A percentile compares a stretch with the other conserved stretches of the same genome.
phyloP scores from a whole-genome alignment of 2,329 filamentous ascomycete genomes.

The Monosporascus sp. region DNA sequence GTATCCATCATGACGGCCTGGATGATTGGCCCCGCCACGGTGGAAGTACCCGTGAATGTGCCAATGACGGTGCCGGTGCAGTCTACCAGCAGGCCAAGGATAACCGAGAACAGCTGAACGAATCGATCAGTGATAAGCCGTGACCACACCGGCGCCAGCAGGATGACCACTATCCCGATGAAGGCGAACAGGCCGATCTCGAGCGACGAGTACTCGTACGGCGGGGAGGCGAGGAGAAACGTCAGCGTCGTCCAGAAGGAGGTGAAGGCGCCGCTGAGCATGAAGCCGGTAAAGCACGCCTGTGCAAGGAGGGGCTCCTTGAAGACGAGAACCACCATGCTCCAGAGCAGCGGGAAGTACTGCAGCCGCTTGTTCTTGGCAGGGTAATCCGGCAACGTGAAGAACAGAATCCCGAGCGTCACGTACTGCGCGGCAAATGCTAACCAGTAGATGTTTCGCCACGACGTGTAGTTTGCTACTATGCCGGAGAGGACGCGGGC shows the following conservation, averaged over 20 bases:
- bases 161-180: slow-evolving; percentile 66
- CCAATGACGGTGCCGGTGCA: slow-evolving; percentile 60
- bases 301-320: slow-evolving; percentile 58
- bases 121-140: slow-evolving; percentile 65
- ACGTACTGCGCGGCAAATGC: slow-evolving; percentile 58
- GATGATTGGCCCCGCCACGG: slow-evolving; percentile 65
- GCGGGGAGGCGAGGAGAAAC: slow-evolving; percentile 66
- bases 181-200: slow-evolving; percentile 74
- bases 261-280: slow-evolving; percentile 53
- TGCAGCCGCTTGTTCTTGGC: slow-evolving; percentile 54
- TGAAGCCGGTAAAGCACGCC: slow-evolving; percentile 39
- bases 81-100: slow-evolving; percentile 55
- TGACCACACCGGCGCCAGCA: slow-evolving; percentile 63
- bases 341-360: slow-evolving; percentile 55
- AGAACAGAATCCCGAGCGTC: slow-evolving; percentile 55
- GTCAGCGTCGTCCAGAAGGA: slow-evolving; percentile 69
- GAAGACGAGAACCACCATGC: slow-evolving; percentile 52
- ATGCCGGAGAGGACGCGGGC: slow-evolving; percentile 66
- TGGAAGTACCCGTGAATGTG: slow-evolving; percentile 60
- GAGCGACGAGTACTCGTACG: slow-evolving; percentile 62
- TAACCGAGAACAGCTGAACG: slow-evolving; percentile 60
- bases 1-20: slow-evolving; percentile 68
- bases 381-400: slow-evolving; percentile 67
- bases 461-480: slow-evolving; percentile 57
- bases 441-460: slow-evolving; percentile 66